Conservation (phyloP, 139 green algal species). For the Diplosphaera chodatii region DNA sequence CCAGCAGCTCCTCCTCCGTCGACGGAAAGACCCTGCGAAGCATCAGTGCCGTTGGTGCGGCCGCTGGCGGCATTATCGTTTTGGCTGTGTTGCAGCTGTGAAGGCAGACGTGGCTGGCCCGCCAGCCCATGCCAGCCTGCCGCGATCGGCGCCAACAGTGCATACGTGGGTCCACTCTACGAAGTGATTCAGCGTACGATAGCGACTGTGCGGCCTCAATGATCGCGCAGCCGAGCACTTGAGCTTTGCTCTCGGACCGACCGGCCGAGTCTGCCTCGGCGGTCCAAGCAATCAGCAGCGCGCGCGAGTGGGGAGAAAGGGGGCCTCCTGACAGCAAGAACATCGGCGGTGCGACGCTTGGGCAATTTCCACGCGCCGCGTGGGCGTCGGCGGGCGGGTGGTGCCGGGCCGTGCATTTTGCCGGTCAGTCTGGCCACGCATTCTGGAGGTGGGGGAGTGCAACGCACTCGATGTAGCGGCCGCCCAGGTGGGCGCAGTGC, state of each 20-base stretch:
- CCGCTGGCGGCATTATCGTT: no score
- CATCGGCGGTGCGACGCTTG: background rate
- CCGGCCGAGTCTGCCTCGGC: no score
- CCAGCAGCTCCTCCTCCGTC: slow-evolving; percentile 46
- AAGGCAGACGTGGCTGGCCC: background rate
- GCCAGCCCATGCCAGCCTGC: background rate
- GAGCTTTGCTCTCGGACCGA: no score
- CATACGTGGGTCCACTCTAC: no score
- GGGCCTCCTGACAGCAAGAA: background rate
- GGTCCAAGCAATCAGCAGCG: no score
- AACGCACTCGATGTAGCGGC: slow-evolving; percentile 83
- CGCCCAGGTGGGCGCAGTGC: slow-evolving; percentile 64
- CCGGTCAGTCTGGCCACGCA: background rate
- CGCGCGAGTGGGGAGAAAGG: no score
- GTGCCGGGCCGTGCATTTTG: background rate
- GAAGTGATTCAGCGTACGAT: no score
- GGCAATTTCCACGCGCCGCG: background rate
- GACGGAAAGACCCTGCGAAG: slow-evolving; percentile 67
- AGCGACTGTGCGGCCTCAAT: no score
- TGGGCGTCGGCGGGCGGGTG: background rate
- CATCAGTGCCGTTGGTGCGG: no score
- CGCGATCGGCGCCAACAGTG: no score
- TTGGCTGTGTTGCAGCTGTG: no score
- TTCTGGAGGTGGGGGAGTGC: background rate
- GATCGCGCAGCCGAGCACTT: no score